A percentile compares a stretch with the other conserved stretches of the same genome.
phyloP scores from a whole-genome alignment of 2,329 filamentous ascomycete species.

The Fusarium odoratissimum region DNA sequence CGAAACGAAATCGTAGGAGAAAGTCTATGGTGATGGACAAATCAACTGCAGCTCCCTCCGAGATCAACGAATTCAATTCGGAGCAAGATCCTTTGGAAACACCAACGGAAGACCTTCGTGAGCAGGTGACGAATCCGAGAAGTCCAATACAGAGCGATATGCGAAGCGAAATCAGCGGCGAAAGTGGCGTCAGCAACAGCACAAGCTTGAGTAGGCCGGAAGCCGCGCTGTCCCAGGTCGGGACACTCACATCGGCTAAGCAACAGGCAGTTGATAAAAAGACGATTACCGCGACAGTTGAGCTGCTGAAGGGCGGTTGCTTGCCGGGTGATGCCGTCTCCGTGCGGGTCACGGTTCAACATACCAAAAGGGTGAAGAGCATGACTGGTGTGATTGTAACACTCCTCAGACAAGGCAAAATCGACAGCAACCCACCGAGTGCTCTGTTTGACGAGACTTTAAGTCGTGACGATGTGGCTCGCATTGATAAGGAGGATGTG shows the following conservation, averaged over 20 bases:
- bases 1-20: constrained; percentile 74
- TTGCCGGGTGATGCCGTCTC: constrained; percentile 86
- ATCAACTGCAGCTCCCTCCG: constrained; percentile 55
- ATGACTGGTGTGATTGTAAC: constrained; percentile 94
- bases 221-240: constrained; percentile 52
- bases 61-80: constrained; percentile 52
- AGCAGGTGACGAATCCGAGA: constrained; percentile 51
- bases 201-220: constrained; percentile 68
- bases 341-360: constrained; percentile 83
- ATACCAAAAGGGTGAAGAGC: constrained; percentile 90
- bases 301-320: constrained; percentile 84
- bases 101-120: constrained; percentile 54
- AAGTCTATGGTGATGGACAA: constrained; percentile 62
- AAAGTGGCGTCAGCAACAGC: constrained; percentile 75
- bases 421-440: constrained; percentile 77
- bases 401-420: constrained; percentile 88
- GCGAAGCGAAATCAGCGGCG: constrained; percentile 76
- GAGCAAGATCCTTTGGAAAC: constrained; percentile 56
- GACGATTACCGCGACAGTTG: constrained; percentile 87
- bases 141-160: constrained; percentile 63
- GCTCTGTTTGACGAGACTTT: constrained; percentile 62
- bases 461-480: constrained; percentile 73
- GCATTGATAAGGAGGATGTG: constrained; percentile 81
- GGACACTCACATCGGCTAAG: constrained; percentile 50
- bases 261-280: constrained; percentile 69